Conservation (phyloP, 176 grass and related monocot species). For the Canna indica region DNA sequence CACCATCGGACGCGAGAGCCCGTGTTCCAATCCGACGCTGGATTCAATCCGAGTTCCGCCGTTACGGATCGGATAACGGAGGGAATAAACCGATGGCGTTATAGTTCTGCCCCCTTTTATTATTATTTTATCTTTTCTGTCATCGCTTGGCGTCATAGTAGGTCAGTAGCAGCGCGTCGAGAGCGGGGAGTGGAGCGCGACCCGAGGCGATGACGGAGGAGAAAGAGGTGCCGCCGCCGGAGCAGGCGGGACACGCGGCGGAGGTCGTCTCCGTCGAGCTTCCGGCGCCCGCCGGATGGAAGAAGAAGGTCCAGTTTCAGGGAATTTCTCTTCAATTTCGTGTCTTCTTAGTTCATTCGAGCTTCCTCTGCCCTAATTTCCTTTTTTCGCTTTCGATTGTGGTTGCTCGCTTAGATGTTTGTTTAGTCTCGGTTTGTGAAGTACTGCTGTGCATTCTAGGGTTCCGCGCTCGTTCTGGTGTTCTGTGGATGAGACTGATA, state of each 20-base stretch:
- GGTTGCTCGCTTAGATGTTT: neutral
- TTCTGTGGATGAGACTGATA: neutral
- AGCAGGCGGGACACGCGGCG: neutral
- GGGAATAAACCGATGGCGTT: neutral
- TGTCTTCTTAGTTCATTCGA: neutral
- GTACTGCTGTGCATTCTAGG: neutral
- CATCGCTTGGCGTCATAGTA: neutral
- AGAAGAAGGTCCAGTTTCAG: conserved; percentile 44
- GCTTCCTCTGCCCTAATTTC: neutral
- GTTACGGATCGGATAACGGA: neutral
- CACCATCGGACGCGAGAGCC: neutral
- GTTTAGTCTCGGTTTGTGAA: neutral
- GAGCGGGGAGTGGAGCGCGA: neutral
- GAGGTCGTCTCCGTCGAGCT: conserved; percentile 46
- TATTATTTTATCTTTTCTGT: neutral
- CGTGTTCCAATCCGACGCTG: neutral
- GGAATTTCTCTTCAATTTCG: neutral
- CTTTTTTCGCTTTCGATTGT: neutral
- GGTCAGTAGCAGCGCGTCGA: neutral
- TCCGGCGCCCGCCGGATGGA: conserved; percentile 48
- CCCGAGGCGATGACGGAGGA: conserved; percentile 1
- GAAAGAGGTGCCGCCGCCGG: neutral
- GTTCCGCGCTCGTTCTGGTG: neutral
- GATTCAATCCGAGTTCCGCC: neutral
- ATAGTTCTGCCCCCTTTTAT: neutral